These are phyloP conservation scores for Atkinsonella texensis DNA, from an alignment of 2,329 filamentous ascomycete genomes.

Conservation along the genomic window DNA sequence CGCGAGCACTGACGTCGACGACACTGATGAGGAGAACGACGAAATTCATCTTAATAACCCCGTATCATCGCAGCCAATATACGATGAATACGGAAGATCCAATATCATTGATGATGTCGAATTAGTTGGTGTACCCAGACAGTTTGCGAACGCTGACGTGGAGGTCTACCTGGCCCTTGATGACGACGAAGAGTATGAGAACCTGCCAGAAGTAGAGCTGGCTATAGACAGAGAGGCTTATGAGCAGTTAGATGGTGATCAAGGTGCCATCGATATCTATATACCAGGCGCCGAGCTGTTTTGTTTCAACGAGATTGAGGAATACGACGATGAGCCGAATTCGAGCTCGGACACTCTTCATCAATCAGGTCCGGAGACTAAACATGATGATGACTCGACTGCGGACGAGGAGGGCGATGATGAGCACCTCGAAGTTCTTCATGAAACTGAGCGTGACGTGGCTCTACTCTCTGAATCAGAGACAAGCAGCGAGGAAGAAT, in stretches of 20 bases:
- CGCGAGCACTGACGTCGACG: not conserved
- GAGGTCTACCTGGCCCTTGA: slow-evolving; percentile 18
- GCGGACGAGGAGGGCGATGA: not conserved
- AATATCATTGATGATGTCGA: slow-evolving; percentile 19
- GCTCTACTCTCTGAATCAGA: not conserved
- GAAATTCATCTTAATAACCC: slow-evolving; percentile 11
- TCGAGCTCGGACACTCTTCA: not conserved
- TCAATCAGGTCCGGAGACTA: not conserved
- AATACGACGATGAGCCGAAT: not conserved
- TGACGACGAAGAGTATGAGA: slow-evolving; percentile 12
- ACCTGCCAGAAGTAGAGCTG: slow-evolving; percentile 19
- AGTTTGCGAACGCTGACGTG: slow-evolving; percentile 13
- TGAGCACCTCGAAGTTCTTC: not conserved
- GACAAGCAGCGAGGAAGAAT: not conserved
- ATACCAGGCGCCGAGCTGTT: slow-evolving; percentile 11
- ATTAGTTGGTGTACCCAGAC: slow-evolving; percentile 8
- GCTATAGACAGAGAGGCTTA: slow-evolving; percentile 17
- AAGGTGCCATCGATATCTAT: slow-evolving; percentile 17
- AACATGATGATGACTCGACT: not conserved
- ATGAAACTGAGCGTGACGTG: not conserved
- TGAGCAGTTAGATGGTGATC: slow-evolving; percentile 12
- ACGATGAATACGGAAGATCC: slow-evolving; percentile 9
- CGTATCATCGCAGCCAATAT: slow-evolving; percentile 10
- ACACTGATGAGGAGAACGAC: slow-evolving; percentile 6
- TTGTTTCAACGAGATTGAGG: slow-evolving; percentile 3